Evolutionary conservation across 2,329 filamentous ascomycete species (phyloP).

Genomic region (Dactylellina parvicollis): DNA sequence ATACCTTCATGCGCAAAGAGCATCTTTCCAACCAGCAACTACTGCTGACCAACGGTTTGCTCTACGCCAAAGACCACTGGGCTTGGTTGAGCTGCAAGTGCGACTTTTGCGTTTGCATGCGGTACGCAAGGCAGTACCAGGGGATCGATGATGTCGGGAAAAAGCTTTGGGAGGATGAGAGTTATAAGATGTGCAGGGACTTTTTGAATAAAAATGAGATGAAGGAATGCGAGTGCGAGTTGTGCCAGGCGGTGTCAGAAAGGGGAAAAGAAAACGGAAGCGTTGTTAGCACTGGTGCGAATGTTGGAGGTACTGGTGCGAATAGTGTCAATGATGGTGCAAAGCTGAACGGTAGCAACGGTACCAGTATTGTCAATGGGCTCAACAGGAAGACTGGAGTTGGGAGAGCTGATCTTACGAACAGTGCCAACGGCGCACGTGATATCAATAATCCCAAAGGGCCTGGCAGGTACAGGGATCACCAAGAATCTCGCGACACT

Average conservation of each 20-base stretch:
- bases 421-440: no score
- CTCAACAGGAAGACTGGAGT: no score
- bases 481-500: no score
- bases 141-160: neutral
- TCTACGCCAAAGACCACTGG: neutral
- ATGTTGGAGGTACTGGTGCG: neutral
- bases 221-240: conserved; percentile 6
- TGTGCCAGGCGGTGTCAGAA: neutral
- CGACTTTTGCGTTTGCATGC: conserved; percentile 18
- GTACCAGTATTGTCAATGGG: no score
- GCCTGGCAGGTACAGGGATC: no score
- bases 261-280: neutral
- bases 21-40: conserved; percentile 5
- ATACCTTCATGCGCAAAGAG: conserved; percentile 13
- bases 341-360: no score
- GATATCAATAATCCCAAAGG: no score
- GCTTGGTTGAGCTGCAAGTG: conserved; percentile 20
- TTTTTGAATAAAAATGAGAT: neutral
- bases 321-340: neutral
- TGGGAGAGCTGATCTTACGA: no score
- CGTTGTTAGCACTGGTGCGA: neutral
- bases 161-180: conserved; percentile 11
- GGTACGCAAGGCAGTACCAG: conserved; percentile 16
- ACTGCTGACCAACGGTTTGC: conserved; percentile 8
- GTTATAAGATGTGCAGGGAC: conserved; percentile 7